These are phyloP conservation scores for Dendrocalamus latiflorus DNA, from an alignment of 202 grass and related monocot species.

Conservation along the genomic window DNA sequence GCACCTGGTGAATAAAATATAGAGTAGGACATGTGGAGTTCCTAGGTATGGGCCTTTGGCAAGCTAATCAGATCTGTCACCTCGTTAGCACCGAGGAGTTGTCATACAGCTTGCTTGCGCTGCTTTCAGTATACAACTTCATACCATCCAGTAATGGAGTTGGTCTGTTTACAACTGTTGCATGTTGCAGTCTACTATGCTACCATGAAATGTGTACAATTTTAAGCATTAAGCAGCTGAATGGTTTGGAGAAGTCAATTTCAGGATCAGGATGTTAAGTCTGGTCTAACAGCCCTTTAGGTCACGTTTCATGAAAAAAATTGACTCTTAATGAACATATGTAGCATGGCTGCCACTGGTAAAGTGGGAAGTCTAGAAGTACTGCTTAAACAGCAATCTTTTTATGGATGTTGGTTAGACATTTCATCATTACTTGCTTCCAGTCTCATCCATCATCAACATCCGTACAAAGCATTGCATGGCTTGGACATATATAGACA, in stretches of 20 bases:
- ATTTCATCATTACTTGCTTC: neutral
- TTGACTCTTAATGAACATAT: too few relatives aligned
- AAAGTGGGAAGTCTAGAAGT: neutral
- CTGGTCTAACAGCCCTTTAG: neutral
- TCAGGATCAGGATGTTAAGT: neutral
- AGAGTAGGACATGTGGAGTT: neutral
- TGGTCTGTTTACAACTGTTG: conserved; percentile 5
- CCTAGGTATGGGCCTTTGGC: neutral
- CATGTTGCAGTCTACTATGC: neutral
- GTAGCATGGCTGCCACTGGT: neutral
- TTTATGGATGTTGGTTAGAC: neutral
- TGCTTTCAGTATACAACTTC: neutral
- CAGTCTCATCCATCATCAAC: neutral
- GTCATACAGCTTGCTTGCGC: neutral
- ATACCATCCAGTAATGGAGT: neutral
- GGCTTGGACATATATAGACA: neutral
- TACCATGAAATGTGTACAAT: neutral
- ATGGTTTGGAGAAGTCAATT: neutral
- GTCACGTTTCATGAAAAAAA: neutral
- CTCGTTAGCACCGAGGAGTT: neutral
- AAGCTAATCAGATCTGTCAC: neutral
- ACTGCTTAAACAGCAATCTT: neutral
- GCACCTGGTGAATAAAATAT: neutral
- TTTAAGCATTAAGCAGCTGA: neutral
- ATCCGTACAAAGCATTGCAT: neutral